Evolutionary conservation across 495 filamentous ascomycete genomes (phyloP).

Genomic region (Penicillium roqueforti): DNA sequence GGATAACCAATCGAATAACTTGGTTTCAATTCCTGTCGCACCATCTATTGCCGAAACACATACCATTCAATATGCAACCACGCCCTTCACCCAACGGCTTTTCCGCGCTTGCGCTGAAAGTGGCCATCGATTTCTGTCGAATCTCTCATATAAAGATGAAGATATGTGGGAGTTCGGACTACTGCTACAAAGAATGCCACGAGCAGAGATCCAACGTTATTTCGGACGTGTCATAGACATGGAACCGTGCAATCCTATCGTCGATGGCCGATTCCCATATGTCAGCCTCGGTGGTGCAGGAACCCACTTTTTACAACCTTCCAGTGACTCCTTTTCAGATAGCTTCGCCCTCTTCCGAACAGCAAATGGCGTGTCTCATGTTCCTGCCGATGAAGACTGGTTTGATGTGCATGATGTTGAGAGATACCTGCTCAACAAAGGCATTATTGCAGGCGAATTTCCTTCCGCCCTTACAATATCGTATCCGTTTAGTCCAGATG

Average conservation of each 20-base stretch:
- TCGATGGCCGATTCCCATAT: conserved; percentile 17
- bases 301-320: conserved; percentile 5
- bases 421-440: conserved; percentile 11
- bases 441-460: neutral
- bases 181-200: conserved; percentile 12
- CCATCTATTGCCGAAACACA: neutral
- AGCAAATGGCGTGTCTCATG: conserved; percentile 15
- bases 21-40: neutral
- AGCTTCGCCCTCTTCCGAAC: conserved; percentile 6
- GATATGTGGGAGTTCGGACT: conserved; percentile 17
- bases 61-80: neutral
- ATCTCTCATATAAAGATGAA: conserved; percentile 5
- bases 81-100: conserved; percentile 1
- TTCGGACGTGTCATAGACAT: conserved; percentile 11
- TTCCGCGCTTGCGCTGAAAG: conserved; percentile 15
- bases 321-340: neutral
- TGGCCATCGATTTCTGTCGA: conserved; percentile 11
- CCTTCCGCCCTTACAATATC: neutral
- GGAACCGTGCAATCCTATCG: conserved; percentile 14
- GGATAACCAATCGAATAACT: neutral
- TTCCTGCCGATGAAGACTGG: conserved; percentile 18
- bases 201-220: conserved; percentile 9
- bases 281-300: conserved; percentile 18
- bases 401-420: conserved; percentile 24
- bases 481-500: neutral